Percentiles rank a stretch among this genome's conserved stretches.
These are phyloP conservation scores for Lichina pygmaea DNA, from an alignment of 495 filamentous ascomycete species.

Conservation along the genomic window DNA sequence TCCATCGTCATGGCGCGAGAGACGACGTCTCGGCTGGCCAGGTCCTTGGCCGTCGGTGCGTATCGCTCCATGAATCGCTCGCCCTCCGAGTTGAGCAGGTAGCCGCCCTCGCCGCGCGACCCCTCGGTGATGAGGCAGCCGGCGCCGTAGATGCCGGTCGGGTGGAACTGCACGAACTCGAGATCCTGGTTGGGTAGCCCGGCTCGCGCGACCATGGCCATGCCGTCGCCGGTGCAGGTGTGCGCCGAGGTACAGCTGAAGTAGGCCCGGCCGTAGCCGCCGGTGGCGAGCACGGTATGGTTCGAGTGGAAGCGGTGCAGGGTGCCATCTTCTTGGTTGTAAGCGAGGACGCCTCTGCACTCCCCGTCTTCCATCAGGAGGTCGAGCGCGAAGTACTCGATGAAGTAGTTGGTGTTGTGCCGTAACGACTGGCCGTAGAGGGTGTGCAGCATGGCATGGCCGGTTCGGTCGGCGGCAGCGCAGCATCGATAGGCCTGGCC, in stretches of 20 bases:
- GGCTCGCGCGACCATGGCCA: slow-evolving; percentile 94
- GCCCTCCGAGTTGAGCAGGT: slow-evolving; percentile 85
- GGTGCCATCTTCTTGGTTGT: slow-evolving; percentile 95
- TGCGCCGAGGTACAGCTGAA: slow-evolving; percentile 95
- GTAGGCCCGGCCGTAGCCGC: slow-evolving; percentile 89
- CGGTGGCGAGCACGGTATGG: slow-evolving; percentile 87
- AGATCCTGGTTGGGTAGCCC: slow-evolving; percentile 97
- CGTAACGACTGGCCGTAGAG: slow-evolving; percentile 91
- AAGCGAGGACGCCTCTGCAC: slow-evolving; percentile 85
- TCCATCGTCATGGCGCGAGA: slow-evolving; percentile 93
- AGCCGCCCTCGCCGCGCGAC: slow-evolving; percentile 93
- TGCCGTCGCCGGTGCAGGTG: slow-evolving; percentile 94
- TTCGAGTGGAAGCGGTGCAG: slow-evolving; percentile 86
- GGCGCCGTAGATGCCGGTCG: slow-evolving; percentile 95
- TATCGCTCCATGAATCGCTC: slow-evolving; percentile 99
- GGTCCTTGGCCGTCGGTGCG: slow-evolving; percentile 89
- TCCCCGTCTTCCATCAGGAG: slow-evolving; percentile 89
- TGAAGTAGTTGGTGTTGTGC: slow-evolving; percentile 98
- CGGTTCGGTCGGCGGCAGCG: slow-evolving; percentile 84
- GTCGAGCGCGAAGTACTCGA: slow-evolving; percentile 93
- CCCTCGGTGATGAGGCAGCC: slow-evolving; percentile 97
- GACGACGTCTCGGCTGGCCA: slow-evolving; percentile 78
- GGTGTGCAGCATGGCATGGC: slow-evolving; percentile 88
- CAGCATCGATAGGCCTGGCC: slow-evolving; percentile 93
- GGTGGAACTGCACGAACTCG: slow-evolving; percentile 99